Percentiles rank a stretch among this genome's conserved stretches.
Evolutionary conservation across 1,284 basidiomycete species (phyloP).

Genomic region (Sporisorium exsertum): DNA sequence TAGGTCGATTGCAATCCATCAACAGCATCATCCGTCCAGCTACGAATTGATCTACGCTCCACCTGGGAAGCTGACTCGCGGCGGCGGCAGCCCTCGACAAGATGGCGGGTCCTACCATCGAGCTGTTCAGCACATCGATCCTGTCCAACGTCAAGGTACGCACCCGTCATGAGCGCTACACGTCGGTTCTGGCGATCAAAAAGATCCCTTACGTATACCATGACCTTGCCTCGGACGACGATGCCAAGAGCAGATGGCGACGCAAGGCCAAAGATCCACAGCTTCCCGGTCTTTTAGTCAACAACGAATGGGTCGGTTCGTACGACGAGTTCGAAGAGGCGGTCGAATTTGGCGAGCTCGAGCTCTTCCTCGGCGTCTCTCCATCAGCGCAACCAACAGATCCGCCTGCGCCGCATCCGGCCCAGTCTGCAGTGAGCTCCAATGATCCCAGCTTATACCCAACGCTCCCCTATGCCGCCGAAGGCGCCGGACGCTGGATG

Average conservation of each 20-base stretch:
- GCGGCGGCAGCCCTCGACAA: conserved; percentile 13
- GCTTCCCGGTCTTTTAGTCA: conserved; percentile 66
- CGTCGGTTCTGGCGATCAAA: conserved; percentile 59
- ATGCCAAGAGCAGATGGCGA: conserved; percentile 67
- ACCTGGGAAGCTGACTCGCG: not conserved
- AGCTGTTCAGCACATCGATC: conserved; percentile 69
- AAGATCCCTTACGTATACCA: conserved; percentile 67
- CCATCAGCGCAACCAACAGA: conserved; percentile 10
- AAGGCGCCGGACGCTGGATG: conserved; percentile 50
- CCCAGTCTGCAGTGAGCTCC: conserved; percentile 41
- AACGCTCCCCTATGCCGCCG: conserved; percentile 47
- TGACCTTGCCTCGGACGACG: conserved; percentile 66
- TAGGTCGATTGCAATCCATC: not conserved
- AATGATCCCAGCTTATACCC: conserved; percentile 53
- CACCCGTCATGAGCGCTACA: conserved; percentile 64
- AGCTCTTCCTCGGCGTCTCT: conserved; percentile 58
- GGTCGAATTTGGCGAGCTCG: conserved; percentile 67
- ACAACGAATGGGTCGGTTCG: conserved; percentile 68
- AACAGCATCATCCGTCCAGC: not conserved
- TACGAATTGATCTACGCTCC: not conserved
- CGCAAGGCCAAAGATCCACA: conserved; percentile 62
- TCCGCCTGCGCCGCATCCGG: conserved; percentile 36
- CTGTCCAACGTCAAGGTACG: conserved; percentile 65
- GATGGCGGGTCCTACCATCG: conserved; percentile 52
- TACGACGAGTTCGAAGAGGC: conserved; percentile 68